These are phyloP conservation scores for Lactarius trivialis DNA, from an alignment of 768 basidiomycete species.

Conservation along the genomic window DNA sequence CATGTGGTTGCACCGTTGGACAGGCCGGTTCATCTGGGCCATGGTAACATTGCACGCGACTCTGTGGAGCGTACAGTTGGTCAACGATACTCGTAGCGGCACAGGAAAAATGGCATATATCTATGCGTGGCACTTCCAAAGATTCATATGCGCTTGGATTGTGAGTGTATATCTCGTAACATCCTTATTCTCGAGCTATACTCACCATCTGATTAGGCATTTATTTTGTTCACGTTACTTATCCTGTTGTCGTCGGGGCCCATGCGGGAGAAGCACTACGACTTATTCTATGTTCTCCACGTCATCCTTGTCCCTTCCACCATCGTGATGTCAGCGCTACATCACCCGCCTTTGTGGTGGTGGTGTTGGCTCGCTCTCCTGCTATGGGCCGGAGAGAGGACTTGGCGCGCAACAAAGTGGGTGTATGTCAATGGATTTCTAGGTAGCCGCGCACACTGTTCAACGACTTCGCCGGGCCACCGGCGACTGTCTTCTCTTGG, in stretches of 20 bases:
- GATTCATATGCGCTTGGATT: conserved; percentile 58
- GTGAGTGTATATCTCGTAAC: conserved; percentile 32
- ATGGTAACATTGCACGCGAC: conserved; percentile 53
- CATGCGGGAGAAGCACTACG: conserved; percentile 48
- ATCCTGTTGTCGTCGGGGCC: conserved; percentile 45
- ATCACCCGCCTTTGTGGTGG: conserved; percentile 58
- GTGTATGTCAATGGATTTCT: conserved; percentile 53
- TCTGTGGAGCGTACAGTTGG: conserved; percentile 65
- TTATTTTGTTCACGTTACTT: conserved; percentile 46
- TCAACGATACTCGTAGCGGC: conserved; percentile 39
- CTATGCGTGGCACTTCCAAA: conserved; percentile 51
- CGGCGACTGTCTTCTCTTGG: background rate
- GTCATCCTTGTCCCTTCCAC: conserved; percentile 57
- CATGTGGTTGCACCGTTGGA: conserved; percentile 63
- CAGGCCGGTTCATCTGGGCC: conserved; percentile 63
- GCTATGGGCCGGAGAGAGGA: conserved; percentile 59
- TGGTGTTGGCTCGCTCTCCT: conserved; percentile 62
- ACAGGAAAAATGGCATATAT: conserved; percentile 40
- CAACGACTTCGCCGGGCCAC: background rate
- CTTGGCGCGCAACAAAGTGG: conserved; percentile 50
- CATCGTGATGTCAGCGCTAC: conserved; percentile 53
- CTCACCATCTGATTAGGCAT: conserved; percentile 39
- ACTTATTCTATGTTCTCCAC: conserved; percentile 62
- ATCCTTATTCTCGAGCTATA: background rate
- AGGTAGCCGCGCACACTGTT: conserved; percentile 24